Conservation (phyloP, 2,329 filamentous ascomycete species). For the Cytospora leucostoma region DNA sequence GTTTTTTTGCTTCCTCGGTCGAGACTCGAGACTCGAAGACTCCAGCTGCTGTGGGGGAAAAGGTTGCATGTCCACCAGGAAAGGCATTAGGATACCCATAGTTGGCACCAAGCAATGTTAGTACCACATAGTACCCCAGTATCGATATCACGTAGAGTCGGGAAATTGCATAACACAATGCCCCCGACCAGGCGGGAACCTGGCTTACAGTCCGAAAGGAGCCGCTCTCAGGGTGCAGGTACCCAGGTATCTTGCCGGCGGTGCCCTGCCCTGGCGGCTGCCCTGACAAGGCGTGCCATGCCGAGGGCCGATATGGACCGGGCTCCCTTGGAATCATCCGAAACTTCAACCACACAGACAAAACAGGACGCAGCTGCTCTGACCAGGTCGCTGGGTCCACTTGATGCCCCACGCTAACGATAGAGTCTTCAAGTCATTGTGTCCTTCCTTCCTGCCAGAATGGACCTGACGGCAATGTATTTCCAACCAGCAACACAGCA, state of each 20-base stretch:
- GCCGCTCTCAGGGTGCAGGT: no score
- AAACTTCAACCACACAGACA: background rate
- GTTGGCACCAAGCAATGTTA: background rate
- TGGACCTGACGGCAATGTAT: constrained; percentile 16
- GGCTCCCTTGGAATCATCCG: background rate
- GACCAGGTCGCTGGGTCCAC: background rate
- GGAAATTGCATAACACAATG: background rate
- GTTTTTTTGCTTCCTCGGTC: background rate
- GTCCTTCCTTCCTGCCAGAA: background rate
- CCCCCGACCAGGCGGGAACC: background rate
- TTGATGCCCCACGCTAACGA: constrained; percentile 11
- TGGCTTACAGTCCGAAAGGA: background rate
- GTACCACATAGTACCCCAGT: background rate
- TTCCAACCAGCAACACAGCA: constrained; percentile 2
- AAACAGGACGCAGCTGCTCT: background rate
- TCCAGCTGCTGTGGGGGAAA: background rate
- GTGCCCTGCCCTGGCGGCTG: background rate
- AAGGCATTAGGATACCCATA: constrained; percentile 8
- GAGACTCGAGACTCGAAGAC: background rate
- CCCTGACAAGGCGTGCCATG: background rate
- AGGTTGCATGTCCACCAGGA: background rate
- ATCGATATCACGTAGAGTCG: background rate
- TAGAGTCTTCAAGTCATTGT: constrained; percentile 7
- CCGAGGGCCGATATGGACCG: background rate
- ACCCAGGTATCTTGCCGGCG: no score